Evolutionary conservation across 257 asterid genomes (phyloP).

Genomic region (Solanum sejunctum): DNA sequence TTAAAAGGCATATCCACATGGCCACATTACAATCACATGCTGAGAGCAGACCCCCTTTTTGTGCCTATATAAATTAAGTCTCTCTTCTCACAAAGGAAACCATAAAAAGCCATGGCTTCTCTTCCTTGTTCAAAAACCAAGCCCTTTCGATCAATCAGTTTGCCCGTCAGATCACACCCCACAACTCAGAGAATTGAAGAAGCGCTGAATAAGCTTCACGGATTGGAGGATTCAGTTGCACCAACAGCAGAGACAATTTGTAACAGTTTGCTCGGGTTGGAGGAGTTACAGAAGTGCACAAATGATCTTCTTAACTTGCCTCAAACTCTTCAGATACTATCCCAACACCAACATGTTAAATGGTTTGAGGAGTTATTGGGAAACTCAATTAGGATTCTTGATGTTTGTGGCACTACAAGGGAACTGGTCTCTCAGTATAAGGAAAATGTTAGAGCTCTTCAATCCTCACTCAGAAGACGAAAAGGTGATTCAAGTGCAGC

Average conservation of each 20-base stretch:
- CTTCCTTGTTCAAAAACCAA: slow-evolving; percentile 5
- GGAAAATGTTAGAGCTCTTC: slow-evolving; percentile 12
- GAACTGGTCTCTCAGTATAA: slow-evolving; percentile 3
- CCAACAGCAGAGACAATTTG: background rate
- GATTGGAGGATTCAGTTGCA: background rate
- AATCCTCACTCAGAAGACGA: slow-evolving; percentile 16
- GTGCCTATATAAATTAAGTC: background rate
- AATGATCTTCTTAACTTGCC: slow-evolving; percentile 17
- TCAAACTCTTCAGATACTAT: background rate
- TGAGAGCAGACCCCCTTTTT: background rate
- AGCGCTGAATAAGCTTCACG: background rate
- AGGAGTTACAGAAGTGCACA: background rate
- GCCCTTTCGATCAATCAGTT: background rate
- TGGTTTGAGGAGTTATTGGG: slow-evolving; percentile 12
- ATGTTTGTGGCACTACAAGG: slow-evolving; percentile 8
- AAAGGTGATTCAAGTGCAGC: slow-evolving; percentile 8
- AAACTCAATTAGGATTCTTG: slow-evolving; percentile 9
- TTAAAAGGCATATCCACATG: background rate
- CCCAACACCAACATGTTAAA: background rate
- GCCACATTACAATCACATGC: background rate
- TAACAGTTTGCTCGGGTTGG: slow-evolving; percentile 4
- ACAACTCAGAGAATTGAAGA: background rate
- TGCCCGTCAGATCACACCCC: slow-evolving; percentile 7
- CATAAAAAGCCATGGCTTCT: background rate
- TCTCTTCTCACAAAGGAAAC: background rate